Conservation (phyloP, 306 rosid genomes). For the Prunus armeniaca region DNA sequence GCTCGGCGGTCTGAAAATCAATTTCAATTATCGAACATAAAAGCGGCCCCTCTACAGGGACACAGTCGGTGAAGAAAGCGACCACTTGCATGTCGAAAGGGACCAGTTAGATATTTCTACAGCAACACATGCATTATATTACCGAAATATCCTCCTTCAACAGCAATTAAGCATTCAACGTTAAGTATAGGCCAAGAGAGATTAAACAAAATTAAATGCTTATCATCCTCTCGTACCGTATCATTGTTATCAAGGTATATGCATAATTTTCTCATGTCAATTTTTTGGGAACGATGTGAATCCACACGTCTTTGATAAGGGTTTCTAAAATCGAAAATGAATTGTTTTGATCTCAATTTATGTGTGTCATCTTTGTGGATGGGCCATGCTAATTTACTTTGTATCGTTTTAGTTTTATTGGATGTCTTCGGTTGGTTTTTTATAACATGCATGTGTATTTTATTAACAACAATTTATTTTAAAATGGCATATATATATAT, state of each 20-base stretch:
- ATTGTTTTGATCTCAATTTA: not conserved
- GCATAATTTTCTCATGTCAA: not conserved
- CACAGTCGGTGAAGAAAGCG: not conserved
- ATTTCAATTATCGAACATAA: not conserved
- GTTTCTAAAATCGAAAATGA: not conserved
- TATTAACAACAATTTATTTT: not conserved
- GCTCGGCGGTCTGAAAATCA: not conserved
- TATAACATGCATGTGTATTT: not conserved
- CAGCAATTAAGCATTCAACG: not conserved
- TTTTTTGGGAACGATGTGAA: not conserved
- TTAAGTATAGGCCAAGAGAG: not conserved
- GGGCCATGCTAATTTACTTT: not conserved
- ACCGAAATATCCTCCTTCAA: slow-evolving; percentile 10
- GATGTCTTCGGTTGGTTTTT: not conserved
- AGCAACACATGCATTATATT: not conserved
- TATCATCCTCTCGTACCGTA: not conserved
- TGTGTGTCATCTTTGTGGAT: not conserved
- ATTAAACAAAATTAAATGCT: not conserved
- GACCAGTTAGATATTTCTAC: slow-evolving; percentile 4
- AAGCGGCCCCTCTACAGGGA: not conserved
- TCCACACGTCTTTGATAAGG: not conserved
- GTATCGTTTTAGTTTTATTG: not conserved
- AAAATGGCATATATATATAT: no score
- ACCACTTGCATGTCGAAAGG: slow-evolving; percentile 3
- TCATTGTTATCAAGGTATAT: not conserved